Conservation (phyloP, 2,329 filamentous ascomycete genomes). For the Curvularia eragrostidis region DNA sequence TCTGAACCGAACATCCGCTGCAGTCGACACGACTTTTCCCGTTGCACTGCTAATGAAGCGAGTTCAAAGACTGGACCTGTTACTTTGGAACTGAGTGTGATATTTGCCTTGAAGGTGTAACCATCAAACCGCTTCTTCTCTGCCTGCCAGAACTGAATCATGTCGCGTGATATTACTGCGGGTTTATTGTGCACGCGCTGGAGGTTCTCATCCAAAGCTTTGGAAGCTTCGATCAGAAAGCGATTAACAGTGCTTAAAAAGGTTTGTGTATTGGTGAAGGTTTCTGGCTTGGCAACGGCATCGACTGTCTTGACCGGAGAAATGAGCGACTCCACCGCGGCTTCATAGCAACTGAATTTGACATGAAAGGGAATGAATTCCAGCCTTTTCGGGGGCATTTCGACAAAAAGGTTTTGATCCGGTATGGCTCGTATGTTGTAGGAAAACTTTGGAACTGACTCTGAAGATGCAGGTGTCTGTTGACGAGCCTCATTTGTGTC, state of each 20-base stretch:
- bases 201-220: slow-evolving; percentile 13
- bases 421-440: slow-evolving; percentile 41
- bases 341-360: slow-evolving; percentile 42
- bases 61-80: slow-evolving; percentile 35
- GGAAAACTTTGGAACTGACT: slow-evolving; percentile 27
- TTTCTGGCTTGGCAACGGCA: slow-evolving; percentile 14
- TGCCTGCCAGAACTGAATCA: slow-evolving; percentile 37
- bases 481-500: background rate
- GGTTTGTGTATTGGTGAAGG: slow-evolving; percentile 14
- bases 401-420: slow-evolving; percentile 38
- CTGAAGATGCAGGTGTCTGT: too few relatives aligned
- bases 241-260: slow-evolving; percentile 37
- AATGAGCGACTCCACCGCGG: slow-evolving; percentile 28
- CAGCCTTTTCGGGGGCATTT: slow-evolving; percentile 17
- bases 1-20: slow-evolving; percentile 49
- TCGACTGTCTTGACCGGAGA: slow-evolving; percentile 24
- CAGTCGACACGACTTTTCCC: slow-evolving; percentile 45
- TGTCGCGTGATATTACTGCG: slow-evolving; percentile 17
- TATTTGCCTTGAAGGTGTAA: slow-evolving; percentile 44
- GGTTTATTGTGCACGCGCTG: background rate
- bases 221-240: too few relatives aligned
- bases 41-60: slow-evolving; percentile 33
- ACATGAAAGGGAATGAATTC: slow-evolving; percentile 39
- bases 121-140: slow-evolving; percentile 31
- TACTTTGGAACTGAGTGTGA: slow-evolving; percentile 27